phyloP scores from a whole-genome alignment of 495 filamentous ascomycete genomes.

The Penicillium soppii region DNA sequence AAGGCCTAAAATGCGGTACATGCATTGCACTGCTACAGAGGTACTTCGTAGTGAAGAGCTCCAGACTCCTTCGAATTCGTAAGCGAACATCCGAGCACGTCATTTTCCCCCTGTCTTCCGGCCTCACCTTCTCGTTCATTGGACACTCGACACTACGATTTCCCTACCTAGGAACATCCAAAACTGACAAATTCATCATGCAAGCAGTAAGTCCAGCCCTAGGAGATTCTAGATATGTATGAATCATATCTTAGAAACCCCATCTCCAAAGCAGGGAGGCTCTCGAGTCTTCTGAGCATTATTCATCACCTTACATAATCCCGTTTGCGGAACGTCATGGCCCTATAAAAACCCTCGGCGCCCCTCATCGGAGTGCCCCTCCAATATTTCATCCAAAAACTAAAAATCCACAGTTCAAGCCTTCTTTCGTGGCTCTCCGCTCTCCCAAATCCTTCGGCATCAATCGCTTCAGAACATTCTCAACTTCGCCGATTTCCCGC shows the following conservation, averaged over 20 bases:
- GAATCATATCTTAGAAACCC: background rate
- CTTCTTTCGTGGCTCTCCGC: slow-evolving; percentile 17
- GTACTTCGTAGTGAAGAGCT: too few species aligned
- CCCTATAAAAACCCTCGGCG: slow-evolving; percentile 26
- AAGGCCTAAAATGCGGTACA: too few species aligned
- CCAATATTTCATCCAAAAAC: slow-evolving; percentile 22
- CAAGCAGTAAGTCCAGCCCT: slow-evolving; percentile 13
- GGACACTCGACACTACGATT: background rate
- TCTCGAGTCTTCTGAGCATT: slow-evolving; percentile 9
- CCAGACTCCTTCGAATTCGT: slow-evolving; percentile 17
- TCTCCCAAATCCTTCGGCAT: too few species aligned
- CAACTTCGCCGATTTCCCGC: slow-evolving; percentile 28
- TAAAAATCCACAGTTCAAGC: slow-evolving; percentile 18
- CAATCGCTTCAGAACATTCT: slow-evolving; percentile 35
- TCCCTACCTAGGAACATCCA: too few species aligned
- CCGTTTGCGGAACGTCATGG: slow-evolving; percentile 20
- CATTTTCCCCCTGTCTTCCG: slow-evolving; percentile 9
- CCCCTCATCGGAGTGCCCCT: slow-evolving; percentile 28
- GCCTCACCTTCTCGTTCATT: slow-evolving; percentile 12
- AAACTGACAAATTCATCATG: slow-evolving; percentile 14
- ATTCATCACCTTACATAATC: slow-evolving; percentile 31
- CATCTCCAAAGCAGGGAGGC: background rate
- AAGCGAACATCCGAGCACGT: slow-evolving; percentile 21
- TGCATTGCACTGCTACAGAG: too few species aligned
- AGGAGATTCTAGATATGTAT: background rate